These are phyloP conservation scores for Penicillium sp. DNA, from an alignment of 2,329 filamentous ascomycete species.

Conservation along the genomic window DNA sequence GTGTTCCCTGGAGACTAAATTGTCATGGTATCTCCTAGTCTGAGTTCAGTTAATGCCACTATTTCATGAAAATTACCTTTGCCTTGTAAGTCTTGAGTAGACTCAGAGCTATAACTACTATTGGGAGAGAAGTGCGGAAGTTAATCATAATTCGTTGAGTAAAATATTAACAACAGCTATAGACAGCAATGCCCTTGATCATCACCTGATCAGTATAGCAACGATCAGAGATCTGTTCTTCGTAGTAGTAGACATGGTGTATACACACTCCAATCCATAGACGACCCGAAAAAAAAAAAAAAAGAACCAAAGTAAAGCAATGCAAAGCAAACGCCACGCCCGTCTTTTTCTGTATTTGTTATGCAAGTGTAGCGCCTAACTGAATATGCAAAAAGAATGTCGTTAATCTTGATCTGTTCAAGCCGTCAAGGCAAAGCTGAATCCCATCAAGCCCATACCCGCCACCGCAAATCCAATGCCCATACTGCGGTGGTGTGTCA, in stretches of 20 bases:
- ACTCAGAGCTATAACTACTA: too few relatives aligned
- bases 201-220: neutral
- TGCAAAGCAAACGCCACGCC: conserved; percentile 11
- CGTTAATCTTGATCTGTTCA: conserved; percentile 19
- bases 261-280: neutral
- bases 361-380: conserved; percentile 4
- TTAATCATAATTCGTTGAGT: conserved; percentile 1
- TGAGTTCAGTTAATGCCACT: conserved; percentile 12
- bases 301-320: neutral
- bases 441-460: conserved; percentile 81
- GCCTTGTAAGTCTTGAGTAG: too few relatives aligned
- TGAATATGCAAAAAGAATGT: conserved; percentile 5
- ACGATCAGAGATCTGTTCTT: neutral
- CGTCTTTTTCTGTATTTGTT: conserved; percentile 4
- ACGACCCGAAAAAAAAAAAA: neutral
- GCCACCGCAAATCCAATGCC: conserved; percentile 45
- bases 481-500: conserved; percentile 60
- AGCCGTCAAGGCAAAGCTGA: conserved; percentile 83
- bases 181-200: neutral
- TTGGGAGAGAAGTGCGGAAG: too few relatives aligned
- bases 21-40: conserved; percentile 8
- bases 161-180: neutral
- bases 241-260: neutral
- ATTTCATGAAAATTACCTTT: neutral
- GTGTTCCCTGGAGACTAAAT: conserved; percentile 8